Base-by-base conservation (phyloP, 306 rosid genomes). In the Acacia melanoxylon region DNA sequence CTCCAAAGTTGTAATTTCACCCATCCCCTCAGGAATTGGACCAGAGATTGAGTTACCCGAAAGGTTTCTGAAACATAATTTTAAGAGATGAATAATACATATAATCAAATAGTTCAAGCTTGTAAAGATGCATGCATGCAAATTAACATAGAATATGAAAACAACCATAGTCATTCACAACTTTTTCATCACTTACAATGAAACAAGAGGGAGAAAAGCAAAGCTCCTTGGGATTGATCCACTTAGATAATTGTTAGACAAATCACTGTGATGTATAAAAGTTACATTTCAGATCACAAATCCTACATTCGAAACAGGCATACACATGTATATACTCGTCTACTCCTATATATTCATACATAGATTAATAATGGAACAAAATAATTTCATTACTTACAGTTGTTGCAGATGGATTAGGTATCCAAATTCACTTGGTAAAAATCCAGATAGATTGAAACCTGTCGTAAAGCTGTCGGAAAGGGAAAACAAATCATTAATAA, bases 341-440 rank as follows among this genome's bases (percentile, higher is more conserved):
- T 51, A 16, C 2, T 46, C 2, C 10, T 10, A 44, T 49, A 15
- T 16, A 4, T 10, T 29, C 0, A 0, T 49, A 6, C 17, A 6
- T 51, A 48, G 4, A 48, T 19, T 5, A 48, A 48, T 48, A 48
- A 45, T 12, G 2, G 33, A 29, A 29, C 33, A 29, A 29, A 29
- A 29, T 29, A 29, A 29, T 1, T 29, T 29, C 33, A 29, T 29
- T 29, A 29, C 33, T 29, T 29, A 29, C 33, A 27, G 29, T 27
- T 27, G 29, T 27, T 27, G 29, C 29, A 27, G 1, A 27, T 27
- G 29, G 29, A 51, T 0, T 27, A 94, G 94, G 81, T 90, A 77
- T 83, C 87, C 97, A 86, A 94, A 88, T 79, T 92, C 97, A 37
- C 58, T 80, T 0, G 91, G 98, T 31, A 94, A 29, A 79, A 67